Conservation (phyloP, 2,329 filamentous ascomycete genomes). For the Talaromyces atroroseus region DNA sequence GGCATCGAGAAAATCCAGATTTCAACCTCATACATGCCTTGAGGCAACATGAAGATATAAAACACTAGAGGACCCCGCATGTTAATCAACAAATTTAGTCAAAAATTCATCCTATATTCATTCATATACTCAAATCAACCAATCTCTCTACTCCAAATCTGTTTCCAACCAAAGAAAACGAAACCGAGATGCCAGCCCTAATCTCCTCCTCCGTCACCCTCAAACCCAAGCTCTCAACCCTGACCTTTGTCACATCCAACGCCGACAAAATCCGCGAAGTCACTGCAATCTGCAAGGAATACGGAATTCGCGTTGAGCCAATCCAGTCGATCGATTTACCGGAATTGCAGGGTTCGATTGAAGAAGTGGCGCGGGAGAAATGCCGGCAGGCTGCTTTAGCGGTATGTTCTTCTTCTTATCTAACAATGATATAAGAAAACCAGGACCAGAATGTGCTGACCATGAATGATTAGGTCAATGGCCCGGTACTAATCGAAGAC, state of each 20-base stretch:
- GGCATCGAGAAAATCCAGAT: too few species aligned
- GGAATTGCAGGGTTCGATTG: constrained; percentile 79
- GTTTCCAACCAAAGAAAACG: too few species aligned
- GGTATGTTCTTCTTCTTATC: background rate
- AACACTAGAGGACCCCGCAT: too few species aligned
- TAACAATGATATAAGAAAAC: background rate
- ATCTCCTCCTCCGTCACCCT: too few species aligned
- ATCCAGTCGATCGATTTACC: constrained; percentile 65
- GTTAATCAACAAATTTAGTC: too few species aligned
- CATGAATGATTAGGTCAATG: constrained; percentile 52
- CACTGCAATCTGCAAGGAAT: constrained; percentile 65
- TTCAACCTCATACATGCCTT: too few species aligned
- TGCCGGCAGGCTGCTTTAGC: constrained; percentile 62
- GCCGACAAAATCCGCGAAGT: constrained; percentile 82
- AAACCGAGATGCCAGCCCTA: background rate
- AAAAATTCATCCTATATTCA: too few species aligned
- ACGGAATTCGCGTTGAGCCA: constrained; percentile 44
- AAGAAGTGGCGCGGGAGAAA: constrained; percentile 79
- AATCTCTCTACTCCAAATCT: background rate
- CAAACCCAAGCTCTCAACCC: constrained; percentile 7
- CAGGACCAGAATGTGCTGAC: too few species aligned
- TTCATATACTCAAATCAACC: too few species aligned
- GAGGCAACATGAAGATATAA: too few species aligned
- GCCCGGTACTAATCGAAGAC: constrained; percentile 83
- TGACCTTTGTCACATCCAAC: constrained; percentile 77